Base-by-base conservation (phyloP, 176 grass and related monocot species). In the Ananas comosus region DNA sequence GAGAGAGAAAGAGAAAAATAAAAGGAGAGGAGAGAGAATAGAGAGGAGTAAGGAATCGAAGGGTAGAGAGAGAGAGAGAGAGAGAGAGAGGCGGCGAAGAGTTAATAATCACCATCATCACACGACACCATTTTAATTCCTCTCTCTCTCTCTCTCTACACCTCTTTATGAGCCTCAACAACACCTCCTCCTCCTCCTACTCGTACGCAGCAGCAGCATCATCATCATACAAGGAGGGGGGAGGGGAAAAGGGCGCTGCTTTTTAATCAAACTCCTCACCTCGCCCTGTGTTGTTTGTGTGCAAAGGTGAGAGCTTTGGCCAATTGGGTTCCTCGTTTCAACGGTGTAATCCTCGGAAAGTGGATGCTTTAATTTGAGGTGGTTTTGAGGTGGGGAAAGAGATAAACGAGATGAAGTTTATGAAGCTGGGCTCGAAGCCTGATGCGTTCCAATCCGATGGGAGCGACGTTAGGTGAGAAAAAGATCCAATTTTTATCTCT, bases 351-450 rank as follows among this genome's bases (percentile, higher is more conserved):
- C 25, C 25, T 27, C 25, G 33, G 33, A 42, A 42, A 52, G 11
- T 13, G 10, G 24, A 10, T 65, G 68, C 64, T 67, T 48, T 27
- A 2, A 27, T 27, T 48, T 13, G 53, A n/a, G 47, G 16, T 10
- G 66, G 14, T 27, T 52, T 72, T 74, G 78, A 66, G 75, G 76
- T 23, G 78, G 78, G 77, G 70, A 69, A 80, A 64, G 28, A 61
- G 56, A 53, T 13, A 42, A 19, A 12, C 28, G 69, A 85, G 78
- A 99, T 99, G 95, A 99, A 99, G 90, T 94, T 88, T 82, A 99
- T 99, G 95, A 99, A 99, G 78, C 84, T 99, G 69, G 95, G 95
- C 68, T 99, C 95, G 66, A 99, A 99, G 84, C 85, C 87, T 53
- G 95, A 94, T 21, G 85, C 85, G 57, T 91, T 99, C 85, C 87